Evolutionary conservation across 2,329 filamentous ascomycete species (phyloP).

Genomic region (Alternaria atra): DNA sequence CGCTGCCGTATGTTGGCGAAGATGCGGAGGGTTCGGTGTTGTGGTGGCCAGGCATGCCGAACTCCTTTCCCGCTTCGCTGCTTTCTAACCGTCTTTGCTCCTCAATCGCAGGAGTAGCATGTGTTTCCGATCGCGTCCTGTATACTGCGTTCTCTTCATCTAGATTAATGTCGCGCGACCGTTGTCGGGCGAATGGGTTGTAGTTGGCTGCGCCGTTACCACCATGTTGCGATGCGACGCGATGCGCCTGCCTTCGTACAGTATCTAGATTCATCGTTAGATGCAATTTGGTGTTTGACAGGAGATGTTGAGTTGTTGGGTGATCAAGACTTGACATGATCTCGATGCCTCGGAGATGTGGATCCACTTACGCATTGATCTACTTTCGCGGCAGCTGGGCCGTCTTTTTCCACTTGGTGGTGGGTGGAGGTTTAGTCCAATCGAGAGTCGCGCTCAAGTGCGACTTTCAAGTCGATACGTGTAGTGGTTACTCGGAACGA

Average conservation of each 20-base stretch:
- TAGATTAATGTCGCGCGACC: conserved; percentile 33
- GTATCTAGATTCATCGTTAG: conserved; percentile 38
- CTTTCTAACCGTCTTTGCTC: conserved; percentile 37
- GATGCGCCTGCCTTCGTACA: conserved; percentile 49
- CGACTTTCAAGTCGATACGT: conserved; percentile 2
- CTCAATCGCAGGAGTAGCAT: conserved; percentile 33
- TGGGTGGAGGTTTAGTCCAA: neutral
- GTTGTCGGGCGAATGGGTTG: conserved; percentile 47
- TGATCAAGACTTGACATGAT: neutral
- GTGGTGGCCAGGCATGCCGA: conserved; percentile 38
- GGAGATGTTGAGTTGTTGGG: neutral
- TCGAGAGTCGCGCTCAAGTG: conserved; percentile 12
- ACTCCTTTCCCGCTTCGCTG: conserved; percentile 40
- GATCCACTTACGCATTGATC: conserved; percentile 39
- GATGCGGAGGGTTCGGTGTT: conserved; percentile 37
- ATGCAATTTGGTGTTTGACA: conserved; percentile 18
- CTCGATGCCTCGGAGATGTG: conserved; percentile 17
- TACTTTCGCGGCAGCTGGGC: conserved; percentile 25
- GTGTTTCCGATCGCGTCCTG: conserved; percentile 36
- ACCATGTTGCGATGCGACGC: conserved; percentile 41
- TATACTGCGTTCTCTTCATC: conserved; percentile 43
- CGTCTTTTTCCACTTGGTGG: conserved; percentile 20
- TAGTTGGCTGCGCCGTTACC: conserved; percentile 39
- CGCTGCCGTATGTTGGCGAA: conserved; percentile 30
- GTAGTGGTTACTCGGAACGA: conserved; percentile 2